Evolutionary conservation across 176 grass and related monocot species (phyloP), one percentile per base, ranked within the genome.

Genomic region (Phyllostachys edulis): DNA sequence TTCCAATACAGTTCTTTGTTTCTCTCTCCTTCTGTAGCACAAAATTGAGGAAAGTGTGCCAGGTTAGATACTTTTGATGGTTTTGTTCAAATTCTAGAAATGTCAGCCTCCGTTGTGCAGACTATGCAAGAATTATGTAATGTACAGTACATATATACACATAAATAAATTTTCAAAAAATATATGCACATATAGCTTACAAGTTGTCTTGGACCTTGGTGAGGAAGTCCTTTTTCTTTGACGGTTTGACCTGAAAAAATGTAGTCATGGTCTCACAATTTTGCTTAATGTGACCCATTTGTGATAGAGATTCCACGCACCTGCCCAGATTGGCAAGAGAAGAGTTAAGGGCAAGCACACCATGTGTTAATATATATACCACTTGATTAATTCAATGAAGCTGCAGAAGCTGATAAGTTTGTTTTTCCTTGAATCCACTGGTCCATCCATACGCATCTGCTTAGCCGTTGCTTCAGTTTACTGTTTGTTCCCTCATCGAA

Each of bases 401-500:
- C 32, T 73, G 52, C 14, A 80, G 67, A 80, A 75, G 68, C 5
- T 26, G 68, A 32, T 84, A 69, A 42, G 9, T n/a, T 60, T 67
- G 32, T 14, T 72, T 67, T 27, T 69, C 2, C 18, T 23, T 17
- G 59, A 71, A 60, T 44, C 24, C 65, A 64, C 41, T 63, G 50
- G 32, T 42, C 69, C 82, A 63, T 45, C 51, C 5, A 32, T 26
- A 7, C 27, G 38, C 37, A 79, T 79, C 40, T 69, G 67, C 11
- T 6, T 21, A 7, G 16, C 45, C n/a, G 16, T 65, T 84, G 69
- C 36, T 75, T 76, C 32, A 51, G 20, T 64, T 71, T 54, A 69
- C 54, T 71, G 36, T 61, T 11, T 89, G 83, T 73, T 81, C 49
- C 85, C 84, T 80, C 11, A 23, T 55, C 15, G 5, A 80, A 54